Percentiles rank a stretch among this genome's conserved stretches.
Conservation (phyloP, 257 asterid genomes). For the Cordia subcordata region DNA sequence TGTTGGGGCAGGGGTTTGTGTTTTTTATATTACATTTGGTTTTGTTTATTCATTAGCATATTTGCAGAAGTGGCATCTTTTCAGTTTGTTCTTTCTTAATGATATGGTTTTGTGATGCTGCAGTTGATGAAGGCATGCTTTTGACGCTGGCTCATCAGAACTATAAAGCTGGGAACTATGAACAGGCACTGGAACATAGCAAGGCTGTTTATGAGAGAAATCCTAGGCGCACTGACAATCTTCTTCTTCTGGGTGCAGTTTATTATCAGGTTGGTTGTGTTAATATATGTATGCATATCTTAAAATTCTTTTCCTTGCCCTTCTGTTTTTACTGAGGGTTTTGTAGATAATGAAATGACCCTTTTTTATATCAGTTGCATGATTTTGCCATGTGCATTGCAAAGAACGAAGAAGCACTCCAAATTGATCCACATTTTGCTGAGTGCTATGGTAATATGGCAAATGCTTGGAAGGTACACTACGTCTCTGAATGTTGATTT, state of each 20-base stretch:
- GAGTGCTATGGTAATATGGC: conserved; percentile 99
- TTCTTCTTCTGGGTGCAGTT: conserved; percentile 87
- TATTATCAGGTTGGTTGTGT: conserved; percentile 72
- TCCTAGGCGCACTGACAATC: conserved; percentile 88
- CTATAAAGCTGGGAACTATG: conserved; percentile 80
- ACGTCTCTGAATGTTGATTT: background rate
- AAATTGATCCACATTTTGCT: conserved; percentile 87
- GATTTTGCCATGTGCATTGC: conserved; percentile 84
- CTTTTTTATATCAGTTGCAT: conserved; percentile 54
- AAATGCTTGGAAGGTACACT: conserved; percentile 93
- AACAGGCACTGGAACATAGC: conserved; percentile 88
- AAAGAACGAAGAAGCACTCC: conserved; percentile 96
- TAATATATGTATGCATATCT: conserved; percentile 1
- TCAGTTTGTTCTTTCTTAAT: background rate
- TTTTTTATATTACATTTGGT: no score
- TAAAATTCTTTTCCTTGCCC: background rate
- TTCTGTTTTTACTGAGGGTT: background rate
- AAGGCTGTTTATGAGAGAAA: conserved; percentile 77
- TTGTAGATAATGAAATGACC: conserved; percentile 3
- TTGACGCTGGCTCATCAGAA: conserved; percentile 88
- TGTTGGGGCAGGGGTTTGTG: no score
- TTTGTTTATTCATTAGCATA: no score
- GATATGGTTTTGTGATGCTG: background rate
- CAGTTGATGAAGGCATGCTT: conserved; percentile 84
- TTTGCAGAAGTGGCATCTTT: background rate